These are phyloP conservation scores for Leccinellum rugosiceps DNA, from an alignment of 768 basidiomycete species.

Conservation along the genomic window DNA sequence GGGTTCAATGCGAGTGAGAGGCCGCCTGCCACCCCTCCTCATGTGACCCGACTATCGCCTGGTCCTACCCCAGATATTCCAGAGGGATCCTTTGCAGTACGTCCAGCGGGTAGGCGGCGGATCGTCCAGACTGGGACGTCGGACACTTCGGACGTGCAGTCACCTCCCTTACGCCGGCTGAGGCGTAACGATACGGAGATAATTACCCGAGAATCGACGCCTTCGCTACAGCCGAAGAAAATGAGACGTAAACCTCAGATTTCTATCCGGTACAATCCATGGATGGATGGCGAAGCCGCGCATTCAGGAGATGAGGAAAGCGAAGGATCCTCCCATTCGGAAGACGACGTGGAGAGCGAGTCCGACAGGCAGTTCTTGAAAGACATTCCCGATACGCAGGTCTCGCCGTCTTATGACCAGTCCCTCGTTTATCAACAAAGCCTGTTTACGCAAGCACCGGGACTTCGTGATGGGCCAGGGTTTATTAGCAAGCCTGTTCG, in stretches of 20 bases:
- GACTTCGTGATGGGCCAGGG: slow-evolving; percentile 36
- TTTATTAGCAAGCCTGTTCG: slow-evolving; percentile 55
- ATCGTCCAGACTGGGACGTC: slow-evolving; percentile 4
- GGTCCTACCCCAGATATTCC: slow-evolving; percentile 29
- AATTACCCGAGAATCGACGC: slow-evolving; percentile 14
- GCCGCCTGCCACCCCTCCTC: slow-evolving; percentile 35
- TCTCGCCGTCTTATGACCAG: slow-evolving; percentile 72
- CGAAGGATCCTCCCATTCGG: slow-evolving; percentile 55
- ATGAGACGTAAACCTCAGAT: slow-evolving; percentile 22
- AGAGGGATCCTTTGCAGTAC: slow-evolving; percentile 44
- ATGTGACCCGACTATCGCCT: slow-evolving; percentile 19
- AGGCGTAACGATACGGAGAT: slow-evolving; percentile 30
- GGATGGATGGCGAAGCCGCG: slow-evolving; percentile 66
- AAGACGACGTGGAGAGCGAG: slow-evolving; percentile 55
- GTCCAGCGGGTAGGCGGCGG: slow-evolving; percentile 35
- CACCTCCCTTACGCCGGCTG: slow-evolving; percentile 30
- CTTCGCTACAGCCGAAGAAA: slow-evolving; percentile 23
- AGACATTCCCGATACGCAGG: slow-evolving; percentile 63
- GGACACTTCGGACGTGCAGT: slow-evolving; percentile 27
- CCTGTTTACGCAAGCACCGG: slow-evolving; percentile 65
- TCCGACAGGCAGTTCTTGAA: slow-evolving; percentile 67
- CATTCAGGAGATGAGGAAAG: slow-evolving; percentile 83
- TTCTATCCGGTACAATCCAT: slow-evolving; percentile 39
- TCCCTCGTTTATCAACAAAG: slow-evolving; percentile 64
- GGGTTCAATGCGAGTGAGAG: slow-evolving; percentile 19